phyloP scores from a whole-genome alignment of 257 asterid species.

The Buddleja alternifolia region DNA sequence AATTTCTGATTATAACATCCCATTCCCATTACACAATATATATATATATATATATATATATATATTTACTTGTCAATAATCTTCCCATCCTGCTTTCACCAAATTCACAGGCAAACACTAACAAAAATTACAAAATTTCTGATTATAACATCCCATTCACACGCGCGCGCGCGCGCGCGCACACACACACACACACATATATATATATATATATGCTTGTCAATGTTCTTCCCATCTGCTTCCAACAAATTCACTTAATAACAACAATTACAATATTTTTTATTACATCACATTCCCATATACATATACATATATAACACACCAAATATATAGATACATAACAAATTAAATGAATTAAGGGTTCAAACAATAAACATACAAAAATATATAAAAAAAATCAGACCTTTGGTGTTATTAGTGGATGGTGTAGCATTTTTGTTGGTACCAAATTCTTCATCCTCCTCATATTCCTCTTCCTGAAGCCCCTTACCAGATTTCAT shows the following conservation, averaged over 20 bases:
- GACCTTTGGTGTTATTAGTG: conserved; percentile 60
- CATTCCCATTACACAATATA: background rate
- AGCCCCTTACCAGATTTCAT: conserved; percentile 83
- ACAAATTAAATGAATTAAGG: background rate
- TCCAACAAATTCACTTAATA: conserved; percentile 31
- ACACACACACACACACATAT: too few relatives aligned
- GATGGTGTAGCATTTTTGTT: conserved; percentile 63
- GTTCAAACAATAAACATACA: background rate
- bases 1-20: conserved; percentile 22
- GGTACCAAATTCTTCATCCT: conserved; percentile 67
- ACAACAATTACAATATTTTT: conserved; percentile 11
- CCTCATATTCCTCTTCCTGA: conserved; percentile 79
- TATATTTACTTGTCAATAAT: too few relatives aligned
- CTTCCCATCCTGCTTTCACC: too few relatives aligned
- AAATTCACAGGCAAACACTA: conserved; percentile 26
- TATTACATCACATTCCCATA: too few relatives aligned
- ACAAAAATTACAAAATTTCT: conserved; percentile 13
- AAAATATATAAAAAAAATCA: background rate
- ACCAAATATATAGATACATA: too few relatives aligned
- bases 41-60: too few relatives aligned
- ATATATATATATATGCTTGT: too few relatives aligned
- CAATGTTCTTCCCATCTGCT: too few relatives aligned
- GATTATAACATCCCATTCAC: conserved; percentile 24
- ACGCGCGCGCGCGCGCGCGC: too few relatives aligned
- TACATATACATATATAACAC: too few relatives aligned